These are phyloP conservation scores for Mycena galopus DNA, from an alignment of 768 basidiomycete genomes.

Conservation along the genomic window DNA sequence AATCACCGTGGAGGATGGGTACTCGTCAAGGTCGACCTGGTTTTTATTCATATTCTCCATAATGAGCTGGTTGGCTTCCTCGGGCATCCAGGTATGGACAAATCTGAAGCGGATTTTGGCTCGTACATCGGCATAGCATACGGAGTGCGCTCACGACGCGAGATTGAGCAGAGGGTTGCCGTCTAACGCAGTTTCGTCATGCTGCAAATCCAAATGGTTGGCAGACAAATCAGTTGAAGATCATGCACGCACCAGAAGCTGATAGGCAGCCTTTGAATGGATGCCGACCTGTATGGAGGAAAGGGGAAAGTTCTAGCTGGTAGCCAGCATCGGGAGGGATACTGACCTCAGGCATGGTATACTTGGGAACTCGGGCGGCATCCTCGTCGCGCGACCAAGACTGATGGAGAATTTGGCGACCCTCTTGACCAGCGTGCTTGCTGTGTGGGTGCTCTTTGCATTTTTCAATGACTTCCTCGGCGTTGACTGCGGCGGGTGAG, in stretches of 20 bases:
- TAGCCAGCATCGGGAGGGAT: slow-evolving; percentile 61
- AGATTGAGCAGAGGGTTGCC: slow-evolving; percentile 72
- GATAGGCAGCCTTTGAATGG: slow-evolving; percentile 59
- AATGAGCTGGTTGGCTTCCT: slow-evolving; percentile 66
- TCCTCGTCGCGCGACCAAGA: slow-evolving; percentile 59
- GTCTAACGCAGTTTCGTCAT: slow-evolving; percentile 70
- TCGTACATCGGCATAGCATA: background rate
- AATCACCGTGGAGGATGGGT: slow-evolving; percentile 67
- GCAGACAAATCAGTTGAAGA: no score
- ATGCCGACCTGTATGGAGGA: slow-evolving; percentile 59
- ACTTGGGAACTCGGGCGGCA: slow-evolving; percentile 57
- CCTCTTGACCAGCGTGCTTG: slow-evolving; percentile 47
- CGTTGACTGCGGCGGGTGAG: slow-evolving; percentile 52
- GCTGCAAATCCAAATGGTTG: no score
- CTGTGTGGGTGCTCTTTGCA: slow-evolving; percentile 55
- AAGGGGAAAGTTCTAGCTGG: no score
- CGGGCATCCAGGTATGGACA: slow-evolving; percentile 72
- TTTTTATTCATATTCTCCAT: slow-evolving; percentile 76
- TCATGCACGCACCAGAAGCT: no score
- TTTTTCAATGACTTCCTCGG: slow-evolving; percentile 61
- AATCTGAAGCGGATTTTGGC: slow-evolving; percentile 46
- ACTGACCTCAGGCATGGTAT: slow-evolving; percentile 57
- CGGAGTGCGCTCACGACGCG: slow-evolving; percentile 64
- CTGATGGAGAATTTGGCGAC: slow-evolving; percentile 46
- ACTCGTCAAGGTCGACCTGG: slow-evolving; percentile 76